Base-by-base conservation (phyloP, 768 basidiomycete genomes). In the Rhizopogon vesiculosus region DNA sequence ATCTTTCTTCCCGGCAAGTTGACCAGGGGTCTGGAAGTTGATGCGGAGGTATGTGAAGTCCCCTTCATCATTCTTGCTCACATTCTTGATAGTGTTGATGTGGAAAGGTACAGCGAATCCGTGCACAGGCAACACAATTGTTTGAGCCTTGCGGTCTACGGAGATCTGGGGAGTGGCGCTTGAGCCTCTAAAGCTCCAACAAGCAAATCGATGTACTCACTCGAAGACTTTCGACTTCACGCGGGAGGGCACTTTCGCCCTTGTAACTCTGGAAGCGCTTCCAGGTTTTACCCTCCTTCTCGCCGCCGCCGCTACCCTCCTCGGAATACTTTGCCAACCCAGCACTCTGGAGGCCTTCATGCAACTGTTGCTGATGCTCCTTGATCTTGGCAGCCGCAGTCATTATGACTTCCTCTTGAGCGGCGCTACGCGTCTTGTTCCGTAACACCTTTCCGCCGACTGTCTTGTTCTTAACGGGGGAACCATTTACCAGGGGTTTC, bases 11-110 rank as follows among this genome's bases (percentile, higher is more conserved):
- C 97, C 96, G 0, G 93, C 89, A 25, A 98, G 84, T 66, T 98
- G 94, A 48, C 97, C 97, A 10, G 97, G 97, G 0, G 96, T 97
- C 70, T 98, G 94, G 76, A 98, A 98, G 72, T 98, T 98, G 71
- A 99, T 93, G 2, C 97, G 85, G 53, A 99, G 80, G 64, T 91
- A 93, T 0, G 94, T 95, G 68, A 87, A 91, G 50, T 98, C 93
- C 5, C 91, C 92, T 71, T 98, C 97, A 59, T 99, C 96, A 60
- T 84, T 97, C 76, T 98, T 98, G 77, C 90, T 94, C 31, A 89
- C 91, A 67, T 96, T 98, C 75, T 99, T 98, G 60, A 99, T 93
- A 1, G 93, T 93, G 66, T 96, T 96, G 73, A 98, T 95, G 67
- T 99, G 97, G 78, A 96, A 98, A 0, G 96, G 94, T 0, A 96